Percentiles rank a stretch among this genome's conserved stretches.
Conservation (phyloP, 2,329 filamentous ascomycete genomes). For the Phyllosticta paracitricarpa region DNA sequence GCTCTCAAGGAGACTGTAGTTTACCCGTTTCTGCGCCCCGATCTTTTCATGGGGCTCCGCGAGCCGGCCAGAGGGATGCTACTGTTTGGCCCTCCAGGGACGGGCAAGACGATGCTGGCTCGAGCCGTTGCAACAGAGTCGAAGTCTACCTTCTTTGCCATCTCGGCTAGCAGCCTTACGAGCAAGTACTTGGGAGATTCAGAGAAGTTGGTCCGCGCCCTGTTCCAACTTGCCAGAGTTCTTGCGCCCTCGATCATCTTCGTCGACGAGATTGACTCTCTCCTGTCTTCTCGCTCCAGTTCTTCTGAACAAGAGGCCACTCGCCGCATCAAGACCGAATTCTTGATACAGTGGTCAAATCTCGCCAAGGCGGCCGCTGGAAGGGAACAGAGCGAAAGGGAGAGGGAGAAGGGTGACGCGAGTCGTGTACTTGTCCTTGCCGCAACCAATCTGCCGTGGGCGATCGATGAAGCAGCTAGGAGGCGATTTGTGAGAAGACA, state of each 20-base stretch:
- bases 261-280: conserved; percentile 93
- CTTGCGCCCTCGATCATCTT: conserved; percentile 95
- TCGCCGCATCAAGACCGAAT: conserved; percentile 91
- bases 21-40: conserved; percentile 89
- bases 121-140: conserved; percentile 91
- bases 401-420: conserved; percentile 66
- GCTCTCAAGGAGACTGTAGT: conserved; percentile 93
- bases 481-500: conserved; percentile 85
- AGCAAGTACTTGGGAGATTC: conserved; percentile 95
- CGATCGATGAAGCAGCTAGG: conserved; percentile 90
- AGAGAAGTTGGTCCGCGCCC: conserved; percentile 86
- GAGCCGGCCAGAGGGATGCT: conserved; percentile 94
- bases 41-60: conserved; percentile 88
- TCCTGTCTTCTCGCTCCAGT: conserved; percentile 74
- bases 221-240: conserved; percentile 81
- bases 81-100: conserved; percentile 92
- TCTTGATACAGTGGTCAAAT: conserved; percentile 95
- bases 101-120: conserved; percentile 96
- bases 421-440: conserved; percentile 86
- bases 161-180: conserved; percentile 86
- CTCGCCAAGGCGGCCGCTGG: conserved; percentile 86
- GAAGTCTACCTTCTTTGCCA: conserved; percentile 91
- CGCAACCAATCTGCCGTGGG: conserved; percentile 94
- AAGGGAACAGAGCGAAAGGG: conserved; percentile 56
- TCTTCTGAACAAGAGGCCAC: conserved; percentile 88